These are phyloP conservation scores for Hydrangea macrophylla DNA, from an alignment of 148 eudicot species.

Conservation along the genomic window DNA sequence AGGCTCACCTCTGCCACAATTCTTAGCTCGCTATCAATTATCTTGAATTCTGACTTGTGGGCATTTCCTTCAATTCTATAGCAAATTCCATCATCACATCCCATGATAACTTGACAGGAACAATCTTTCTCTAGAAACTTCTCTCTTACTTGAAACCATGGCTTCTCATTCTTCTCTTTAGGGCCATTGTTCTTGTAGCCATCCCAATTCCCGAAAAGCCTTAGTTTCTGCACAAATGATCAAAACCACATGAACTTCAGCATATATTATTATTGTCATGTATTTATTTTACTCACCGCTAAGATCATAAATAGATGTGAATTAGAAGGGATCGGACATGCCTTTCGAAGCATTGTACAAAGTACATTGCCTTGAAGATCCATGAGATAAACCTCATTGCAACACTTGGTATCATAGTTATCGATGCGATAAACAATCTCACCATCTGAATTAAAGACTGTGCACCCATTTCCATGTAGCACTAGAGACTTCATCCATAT, in stretches of 20 bases:
- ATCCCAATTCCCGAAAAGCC: conserved; percentile 38
- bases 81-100: conserved; percentile 17
- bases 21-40: conserved; percentile 26
- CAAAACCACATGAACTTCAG: background rate
- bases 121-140: conserved; percentile 18
- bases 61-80: conserved; percentile 32
- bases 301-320: background rate
- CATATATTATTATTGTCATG: background rate
- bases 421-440: conserved; percentile 50
- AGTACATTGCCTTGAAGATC: conserved; percentile 47
- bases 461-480: conserved; percentile 42
- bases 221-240: conserved; percentile 29
- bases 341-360: conserved; percentile 44
- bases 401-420: conserved; percentile 42
- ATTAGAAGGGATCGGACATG: conserved; percentile 16
- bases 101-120: conserved; percentile 28
- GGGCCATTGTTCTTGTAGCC: conserved; percentile 26
- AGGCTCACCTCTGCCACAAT: conserved; percentile 41
- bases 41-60: conserved; percentile 45
- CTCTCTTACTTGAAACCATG: conserved; percentile 51
- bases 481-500: conserved; percentile 66
- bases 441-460: conserved; percentile 50
- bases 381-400: conserved; percentile 46
- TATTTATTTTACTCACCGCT: no score
- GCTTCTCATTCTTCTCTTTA: conserved; percentile 28